Evolutionary conservation across 1,284 basidiomycete genomes (phyloP).

Genomic region (Pyrrhoderma lamaoense): DNA sequence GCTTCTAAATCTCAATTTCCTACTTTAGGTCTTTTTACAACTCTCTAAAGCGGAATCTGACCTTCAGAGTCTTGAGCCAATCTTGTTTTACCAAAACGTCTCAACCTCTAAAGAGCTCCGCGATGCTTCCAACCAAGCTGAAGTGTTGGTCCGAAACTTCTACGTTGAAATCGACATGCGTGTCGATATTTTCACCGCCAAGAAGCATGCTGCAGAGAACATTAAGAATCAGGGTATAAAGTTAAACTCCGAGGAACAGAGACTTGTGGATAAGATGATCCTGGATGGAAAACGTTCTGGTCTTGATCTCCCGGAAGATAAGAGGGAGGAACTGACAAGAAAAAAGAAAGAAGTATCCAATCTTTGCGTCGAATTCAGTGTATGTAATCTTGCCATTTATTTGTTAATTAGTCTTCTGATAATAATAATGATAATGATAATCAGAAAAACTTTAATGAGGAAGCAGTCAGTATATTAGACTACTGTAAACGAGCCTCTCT

Average conservation of each 20-base stretch:
- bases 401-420: too few relatives aligned
- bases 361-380: constrained; percentile 65
- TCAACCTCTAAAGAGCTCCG: constrained; percentile 62
- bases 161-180: constrained; percentile 69
- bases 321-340: constrained; percentile 47
- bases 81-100: constrained; percentile 75
- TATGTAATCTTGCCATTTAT: constrained; percentile 29
- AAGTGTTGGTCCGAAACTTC: constrained; percentile 60
- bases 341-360: constrained; percentile 67
- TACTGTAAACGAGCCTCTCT: background rate
- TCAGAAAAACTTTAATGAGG: constrained; percentile 83
- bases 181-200: constrained; percentile 66
- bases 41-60: constrained; percentile 54
- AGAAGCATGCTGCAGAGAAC: constrained; percentile 61
- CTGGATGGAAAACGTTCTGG: constrained; percentile 72
- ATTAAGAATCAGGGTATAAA: constrained; percentile 51
- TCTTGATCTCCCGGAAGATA: constrained; percentile 58
- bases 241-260: constrained; percentile 57
- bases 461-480: constrained; percentile 45
- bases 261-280: constrained; percentile 72
- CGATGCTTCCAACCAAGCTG: constrained; percentile 67
- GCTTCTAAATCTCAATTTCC: constrained; percentile 11
- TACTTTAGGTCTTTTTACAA: constrained; percentile 54
- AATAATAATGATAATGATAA: background rate
- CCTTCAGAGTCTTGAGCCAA: constrained; percentile 49